phyloP scores from a whole-genome alignment of 2,329 filamentous ascomycete species.

The Tolypocladium tropicale region DNA sequence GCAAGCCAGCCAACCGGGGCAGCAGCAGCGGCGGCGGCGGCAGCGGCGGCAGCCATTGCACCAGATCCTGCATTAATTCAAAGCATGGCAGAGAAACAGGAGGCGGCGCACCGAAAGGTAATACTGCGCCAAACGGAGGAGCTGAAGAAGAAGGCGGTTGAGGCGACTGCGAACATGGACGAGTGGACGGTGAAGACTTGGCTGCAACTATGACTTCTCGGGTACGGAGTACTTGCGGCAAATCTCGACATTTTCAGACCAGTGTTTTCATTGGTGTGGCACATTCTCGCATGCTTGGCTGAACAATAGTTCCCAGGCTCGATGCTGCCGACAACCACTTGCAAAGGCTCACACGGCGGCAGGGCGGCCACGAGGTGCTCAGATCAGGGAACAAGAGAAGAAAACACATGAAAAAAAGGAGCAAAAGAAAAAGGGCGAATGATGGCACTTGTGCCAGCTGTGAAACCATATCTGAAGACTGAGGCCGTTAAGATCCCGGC shows the following conservation, averaged over 20 bases:
- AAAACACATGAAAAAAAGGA: background rate
- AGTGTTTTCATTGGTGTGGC: background rate
- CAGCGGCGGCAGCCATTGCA: too few relatives aligned
- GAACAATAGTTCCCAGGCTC: background rate
- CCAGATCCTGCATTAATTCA: background rate
- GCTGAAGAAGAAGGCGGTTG: slow-evolving; percentile 6
- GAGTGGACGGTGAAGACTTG: slow-evolving; percentile 7
- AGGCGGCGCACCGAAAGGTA: slow-evolving; percentile 3
- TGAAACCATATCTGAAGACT: background rate
- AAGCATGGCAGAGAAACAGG: slow-evolving; percentile 1
- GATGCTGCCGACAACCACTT: background rate
- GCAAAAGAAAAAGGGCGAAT: background rate
- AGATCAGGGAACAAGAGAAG: background rate
- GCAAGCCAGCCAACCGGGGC: background rate
- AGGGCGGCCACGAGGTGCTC: background rate
- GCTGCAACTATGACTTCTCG: slow-evolving; percentile 2
- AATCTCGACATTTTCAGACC: background rate
- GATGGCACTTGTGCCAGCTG: background rate
- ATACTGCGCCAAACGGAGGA: slow-evolving; percentile 6
- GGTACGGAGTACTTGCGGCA: background rate
- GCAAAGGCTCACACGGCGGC: background rate
- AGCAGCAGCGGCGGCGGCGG: too few relatives aligned
- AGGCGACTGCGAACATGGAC: slow-evolving; percentile 4
- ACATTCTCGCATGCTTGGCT: background rate
- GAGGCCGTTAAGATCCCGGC: too few relatives aligned